Percentiles rank a stretch among this genome's conserved stretches.
Evolutionary conservation across 1,284 basidiomycete species (phyloP).

Genomic region (Pseudozyma sp.): DNA sequence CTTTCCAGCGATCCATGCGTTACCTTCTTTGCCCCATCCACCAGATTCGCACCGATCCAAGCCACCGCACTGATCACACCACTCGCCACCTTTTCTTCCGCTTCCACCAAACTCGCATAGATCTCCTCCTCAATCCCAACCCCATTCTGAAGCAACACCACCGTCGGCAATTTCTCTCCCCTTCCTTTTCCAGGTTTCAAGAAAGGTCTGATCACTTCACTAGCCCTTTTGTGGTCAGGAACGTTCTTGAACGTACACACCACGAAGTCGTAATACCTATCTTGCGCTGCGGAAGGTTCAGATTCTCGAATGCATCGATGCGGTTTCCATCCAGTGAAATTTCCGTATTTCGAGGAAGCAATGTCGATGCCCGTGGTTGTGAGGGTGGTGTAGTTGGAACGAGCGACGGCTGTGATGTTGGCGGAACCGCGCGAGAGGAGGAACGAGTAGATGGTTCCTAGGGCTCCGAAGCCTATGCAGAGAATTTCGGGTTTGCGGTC

Average conservation of each 20-base stretch:
- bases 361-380: slow-evolving; percentile 73
- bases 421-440: slow-evolving; percentile 76
- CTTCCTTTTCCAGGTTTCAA: slow-evolving; percentile 64
- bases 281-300: slow-evolving; percentile 73
- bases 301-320: slow-evolving; percentile 73
- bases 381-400: slow-evolving; percentile 78
- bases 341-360: slow-evolving; percentile 75
- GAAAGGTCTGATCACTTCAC: slow-evolving; percentile 75
- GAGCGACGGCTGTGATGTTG: slow-evolving; percentile 79
- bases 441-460: slow-evolving; percentile 74
- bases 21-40: slow-evolving; percentile 44
- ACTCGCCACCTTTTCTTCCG: slow-evolving; percentile 31
- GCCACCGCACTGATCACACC: slow-evolving; percentile 69
- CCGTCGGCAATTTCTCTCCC: slow-evolving; percentile 71
- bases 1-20: slow-evolving; percentile 53
- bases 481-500: slow-evolving; percentile 64
- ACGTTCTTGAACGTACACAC: slow-evolving; percentile 79
- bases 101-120: slow-evolving; percentile 72
- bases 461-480: slow-evolving; percentile 72
- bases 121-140: slow-evolving; percentile 79
- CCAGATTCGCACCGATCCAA: slow-evolving; percentile 70
- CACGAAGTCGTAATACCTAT: slow-evolving; percentile 74
- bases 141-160: slow-evolving; percentile 82
- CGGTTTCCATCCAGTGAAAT: slow-evolving; percentile 75
- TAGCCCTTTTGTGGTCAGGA: slow-evolving; percentile 76